Conservation (phyloP, 306 rosid genomes). For the Pterocarpus santalinus region DNA sequence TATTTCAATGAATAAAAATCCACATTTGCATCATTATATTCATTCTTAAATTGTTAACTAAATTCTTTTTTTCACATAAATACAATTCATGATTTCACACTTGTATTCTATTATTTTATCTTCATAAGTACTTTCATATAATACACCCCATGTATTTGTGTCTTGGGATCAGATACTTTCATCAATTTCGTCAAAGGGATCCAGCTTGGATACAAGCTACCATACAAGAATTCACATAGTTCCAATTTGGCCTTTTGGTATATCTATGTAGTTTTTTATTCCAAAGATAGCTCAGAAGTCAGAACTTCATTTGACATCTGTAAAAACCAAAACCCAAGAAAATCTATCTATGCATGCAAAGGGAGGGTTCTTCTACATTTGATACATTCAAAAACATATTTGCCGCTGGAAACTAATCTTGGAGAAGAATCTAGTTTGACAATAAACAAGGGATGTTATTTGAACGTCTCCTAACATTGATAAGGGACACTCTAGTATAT, state of each 20-base stretch:
- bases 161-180: conserved; percentile 11
- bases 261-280: background rate
- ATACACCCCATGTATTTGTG: background rate
- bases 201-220: background rate
- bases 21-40: background rate
- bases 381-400: background rate
- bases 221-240: background rate
- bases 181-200: background rate
- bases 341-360: background rate
- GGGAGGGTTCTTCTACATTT: background rate
- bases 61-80: background rate
- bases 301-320: background rate
- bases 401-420: conserved; percentile 1
- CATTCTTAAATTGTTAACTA: background rate
- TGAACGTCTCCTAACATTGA: too few species aligned
- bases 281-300: background rate
- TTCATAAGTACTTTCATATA: background rate
- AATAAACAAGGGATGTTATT: background rate
- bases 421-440: background rate
- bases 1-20: background rate
- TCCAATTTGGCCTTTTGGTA: background rate
- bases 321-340: background rate
- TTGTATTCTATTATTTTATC: background rate
- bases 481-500: too few species aligned
- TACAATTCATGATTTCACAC: background rate